Conservation (phyloP, 768 basidiomycete genomes). For the Naganishia vaughanmartiniae region DNA sequence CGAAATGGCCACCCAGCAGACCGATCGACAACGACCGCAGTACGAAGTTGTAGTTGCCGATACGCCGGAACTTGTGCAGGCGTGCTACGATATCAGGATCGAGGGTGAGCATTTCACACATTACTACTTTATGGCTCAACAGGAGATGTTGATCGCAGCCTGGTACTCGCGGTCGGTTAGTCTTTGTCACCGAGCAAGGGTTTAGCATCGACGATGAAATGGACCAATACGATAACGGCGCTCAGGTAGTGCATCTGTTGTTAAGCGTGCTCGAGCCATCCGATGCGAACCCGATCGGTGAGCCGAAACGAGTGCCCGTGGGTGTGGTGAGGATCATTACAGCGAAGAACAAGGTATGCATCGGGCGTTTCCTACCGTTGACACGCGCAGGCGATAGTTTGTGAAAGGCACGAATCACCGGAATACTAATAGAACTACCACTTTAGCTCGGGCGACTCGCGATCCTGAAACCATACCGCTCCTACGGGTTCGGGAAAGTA, state of each 20-base stretch:
- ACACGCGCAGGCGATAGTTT: too few relatives aligned
- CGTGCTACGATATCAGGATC: constrained; percentile 47
- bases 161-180: not conserved
- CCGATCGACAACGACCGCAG: not conserved
- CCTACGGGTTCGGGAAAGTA: constrained; percentile 42
- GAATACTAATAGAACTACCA: not conserved
- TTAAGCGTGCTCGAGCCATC: constrained; percentile 30
- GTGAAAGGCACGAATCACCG: too few relatives aligned
- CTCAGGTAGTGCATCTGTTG: constrained; percentile 39
- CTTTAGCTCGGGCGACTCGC: constrained; percentile 43
- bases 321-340: constrained; percentile 29
- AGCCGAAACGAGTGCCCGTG: constrained; percentile 19
- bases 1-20: not conserved
- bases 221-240: constrained; percentile 45
- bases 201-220: constrained; percentile 46
- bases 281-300: not conserved
- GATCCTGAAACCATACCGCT: constrained; percentile 38
- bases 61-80: constrained; percentile 26
- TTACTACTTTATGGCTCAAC: not conserved
- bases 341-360: constrained; percentile 26
- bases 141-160: not conserved
- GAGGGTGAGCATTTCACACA: constrained; percentile 40
- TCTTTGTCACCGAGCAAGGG: constrained; percentile 38
- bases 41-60: constrained; percentile 21
- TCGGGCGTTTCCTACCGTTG: too few relatives aligned